phyloP scores from a whole-genome alignment of 2,329 filamentous ascomycete genomes.

The Penicillium sp. region DNA sequence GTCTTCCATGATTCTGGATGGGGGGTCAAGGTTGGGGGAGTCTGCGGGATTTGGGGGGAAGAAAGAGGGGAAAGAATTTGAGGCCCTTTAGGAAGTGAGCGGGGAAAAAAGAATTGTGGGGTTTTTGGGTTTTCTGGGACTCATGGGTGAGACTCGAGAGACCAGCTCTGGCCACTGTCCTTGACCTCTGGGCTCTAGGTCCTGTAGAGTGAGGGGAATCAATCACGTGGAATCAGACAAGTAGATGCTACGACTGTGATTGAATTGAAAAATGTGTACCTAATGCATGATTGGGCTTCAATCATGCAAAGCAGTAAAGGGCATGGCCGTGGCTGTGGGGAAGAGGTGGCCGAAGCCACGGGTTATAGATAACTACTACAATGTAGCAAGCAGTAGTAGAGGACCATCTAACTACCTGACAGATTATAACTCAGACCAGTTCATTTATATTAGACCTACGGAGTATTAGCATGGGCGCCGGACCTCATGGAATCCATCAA shows the following conservation, averaged over 20 bases:
- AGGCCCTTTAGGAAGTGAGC: slow-evolving; percentile 27
- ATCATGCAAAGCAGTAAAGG: not conserved
- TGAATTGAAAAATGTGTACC: not conserved
- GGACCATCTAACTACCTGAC: too few species aligned
- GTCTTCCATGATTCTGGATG: slow-evolving; percentile 39
- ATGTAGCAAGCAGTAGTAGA: too few species aligned
- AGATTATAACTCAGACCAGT: too few species aligned
- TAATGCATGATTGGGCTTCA: not conserved
- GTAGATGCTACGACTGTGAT: not conserved
- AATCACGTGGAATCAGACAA: slow-evolving; percentile 18
- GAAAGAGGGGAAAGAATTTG: slow-evolving; percentile 32
- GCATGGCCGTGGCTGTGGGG: not conserved
- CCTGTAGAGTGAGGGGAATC: slow-evolving; percentile 19
- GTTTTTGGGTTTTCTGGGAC: slow-evolving; percentile 13
- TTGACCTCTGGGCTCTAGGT: too few species aligned
- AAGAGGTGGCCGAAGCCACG: not conserved
- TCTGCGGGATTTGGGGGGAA: slow-evolving; percentile 19
- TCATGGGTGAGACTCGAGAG: not conserved
- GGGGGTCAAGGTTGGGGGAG: slow-evolving; percentile 14
- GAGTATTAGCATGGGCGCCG: not conserved
- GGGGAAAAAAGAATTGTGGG: slow-evolving; percentile 43
- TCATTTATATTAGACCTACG: too few species aligned
- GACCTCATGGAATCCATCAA: not conserved
- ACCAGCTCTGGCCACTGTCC: not conserved
- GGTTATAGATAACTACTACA: not conserved